These are phyloP conservation scores for Populus hybrid DNA, from an alignment of 441 rosid genomes.

Conservation along the genomic window DNA sequence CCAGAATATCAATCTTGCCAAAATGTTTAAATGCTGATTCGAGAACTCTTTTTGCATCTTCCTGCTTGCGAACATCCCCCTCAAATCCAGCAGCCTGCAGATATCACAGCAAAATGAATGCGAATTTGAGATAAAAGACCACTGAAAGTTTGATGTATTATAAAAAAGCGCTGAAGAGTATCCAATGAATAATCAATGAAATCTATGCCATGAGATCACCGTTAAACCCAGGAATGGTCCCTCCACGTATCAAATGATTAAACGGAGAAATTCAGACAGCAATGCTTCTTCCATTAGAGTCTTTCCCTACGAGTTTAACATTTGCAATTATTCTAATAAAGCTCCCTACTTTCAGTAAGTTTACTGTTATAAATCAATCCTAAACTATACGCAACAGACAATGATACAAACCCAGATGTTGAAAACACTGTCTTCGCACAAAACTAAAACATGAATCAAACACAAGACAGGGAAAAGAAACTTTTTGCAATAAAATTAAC, in stretches of 20 bases:
- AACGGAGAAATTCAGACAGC: neutral
- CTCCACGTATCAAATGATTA: neutral
- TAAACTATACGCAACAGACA: neutral
- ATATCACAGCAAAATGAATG: conserved; percentile 3
- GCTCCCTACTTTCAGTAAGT: neutral
- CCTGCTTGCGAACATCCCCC: conserved; percentile 87
- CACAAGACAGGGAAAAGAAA: neutral
- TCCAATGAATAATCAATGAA: neutral
- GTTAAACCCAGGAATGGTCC: neutral
- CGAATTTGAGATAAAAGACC: neutral
- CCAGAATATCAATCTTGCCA: conserved; percentile 73
- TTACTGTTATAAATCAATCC: neutral
- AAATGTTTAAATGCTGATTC: conserved; percentile 72
- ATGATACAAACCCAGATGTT: neutral
- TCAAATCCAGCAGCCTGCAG: conserved; percentile 80
- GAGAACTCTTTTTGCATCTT: conserved; percentile 73
- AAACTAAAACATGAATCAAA: neutral
- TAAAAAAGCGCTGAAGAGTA: neutral
- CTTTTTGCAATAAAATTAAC: neutral
- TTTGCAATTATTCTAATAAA: neutral
- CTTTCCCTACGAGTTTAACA: neutral
- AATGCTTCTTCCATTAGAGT: neutral
- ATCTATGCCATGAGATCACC: neutral
- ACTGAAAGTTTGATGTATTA: neutral
- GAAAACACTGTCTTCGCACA: neutral